Base-by-base conservation (phyloP, 1,284 basidiomycete genomes). In the Gomphus bonarii region DNA sequence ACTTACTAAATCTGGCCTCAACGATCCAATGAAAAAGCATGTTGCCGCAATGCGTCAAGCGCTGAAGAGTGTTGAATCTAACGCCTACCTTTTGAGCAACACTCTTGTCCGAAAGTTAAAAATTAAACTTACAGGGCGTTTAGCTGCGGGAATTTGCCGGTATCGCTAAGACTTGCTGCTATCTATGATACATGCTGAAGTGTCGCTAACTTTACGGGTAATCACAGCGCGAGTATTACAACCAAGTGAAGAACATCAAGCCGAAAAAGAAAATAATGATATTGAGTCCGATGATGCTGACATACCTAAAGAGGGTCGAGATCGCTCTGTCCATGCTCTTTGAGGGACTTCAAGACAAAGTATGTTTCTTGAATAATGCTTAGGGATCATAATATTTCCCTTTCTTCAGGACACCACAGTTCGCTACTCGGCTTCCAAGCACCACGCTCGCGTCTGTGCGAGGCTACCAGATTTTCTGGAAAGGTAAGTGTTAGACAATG, bases 391-490 rank as follows among this genome's bases (percentile, higher is more conserved):
- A 28, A 55, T 49, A 47, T 46, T 36, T 44, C 11, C 10, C 55
- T 22, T 35, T 54, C 40, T 36, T 3, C 63, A 97, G 91, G 95
- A 98, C 66, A 97, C 97, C 0, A 75, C 94, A 31, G 93, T 99
- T 20, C 88, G 97, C 49, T 99, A 93, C 80, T 94, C 95, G 10
- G 82, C 91, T 2, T 91, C 97, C 5, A 99, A 99, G 70, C 92
- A 91, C 28, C 73, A 98, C 11, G 90, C 94, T 5, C 84, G 94
- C 7, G 79, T 99, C 43, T 80, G 91, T 1, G 84, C 88, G 60
- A 79, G 88, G 14, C 78, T 99, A 0, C 91, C 95, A 1, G 59
- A 69, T 0, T 82, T 85, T 12, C 88, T 95, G 64, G 75, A 82
- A 0, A 74, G 79, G 33, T 92, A 99, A 68, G 83, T 98, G 11